Evolutionary conservation across 441 rosid species (phyloP).

Genomic region (Eruca vesicaria): DNA sequence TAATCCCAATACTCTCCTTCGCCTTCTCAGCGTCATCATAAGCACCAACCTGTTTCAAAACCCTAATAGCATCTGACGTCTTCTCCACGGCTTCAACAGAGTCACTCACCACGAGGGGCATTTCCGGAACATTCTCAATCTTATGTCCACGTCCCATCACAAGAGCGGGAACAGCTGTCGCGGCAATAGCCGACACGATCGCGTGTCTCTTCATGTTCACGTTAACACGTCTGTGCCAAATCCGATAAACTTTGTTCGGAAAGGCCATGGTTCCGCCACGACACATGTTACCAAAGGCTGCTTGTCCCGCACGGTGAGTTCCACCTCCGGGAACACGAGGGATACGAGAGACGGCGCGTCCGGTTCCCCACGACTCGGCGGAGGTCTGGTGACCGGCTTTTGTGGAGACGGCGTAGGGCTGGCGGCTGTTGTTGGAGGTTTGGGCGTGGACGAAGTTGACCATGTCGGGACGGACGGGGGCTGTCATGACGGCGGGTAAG

Average conservation of each 20-base stretch:
- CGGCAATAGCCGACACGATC: slow-evolving; percentile 86
- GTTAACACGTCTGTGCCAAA: slow-evolving; percentile 91
- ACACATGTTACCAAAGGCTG: slow-evolving; percentile 98
- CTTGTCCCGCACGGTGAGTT: slow-evolving; percentile 99
- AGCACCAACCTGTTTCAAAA: slow-evolving; percentile 78
- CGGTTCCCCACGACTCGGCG: slow-evolving; percentile 61
- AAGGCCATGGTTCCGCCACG: slow-evolving; percentile 98
- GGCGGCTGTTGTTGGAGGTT: slow-evolving; percentile 80
- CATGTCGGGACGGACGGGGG: slow-evolving; percentile 75
- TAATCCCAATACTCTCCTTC: too few species aligned
- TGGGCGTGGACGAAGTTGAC: slow-evolving; percentile 68
- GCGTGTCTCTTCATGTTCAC: slow-evolving; percentile 88
- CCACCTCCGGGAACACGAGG: slow-evolving; percentile 99
- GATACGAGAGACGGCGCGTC: slow-evolving; percentile 97
- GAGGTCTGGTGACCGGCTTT: slow-evolving; percentile 93
- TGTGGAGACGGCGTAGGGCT: slow-evolving; percentile 92
- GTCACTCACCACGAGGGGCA: slow-evolving; percentile 82
- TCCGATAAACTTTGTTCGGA: slow-evolving; percentile 95
- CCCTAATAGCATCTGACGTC: slow-evolving; percentile 76
- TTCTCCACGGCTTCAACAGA: slow-evolving; percentile 72
- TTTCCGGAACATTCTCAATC: slow-evolving; percentile 76
- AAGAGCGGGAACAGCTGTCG: slow-evolving; percentile 75
- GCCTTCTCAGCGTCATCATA: slow-evolving; percentile 84
- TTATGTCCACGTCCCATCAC: slow-evolving; percentile 94
- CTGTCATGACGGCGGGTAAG: slow-evolving; percentile 74